Conservation (phyloP, 768 basidiomycete genomes). For the Xerocomellus intermedius region DNA sequence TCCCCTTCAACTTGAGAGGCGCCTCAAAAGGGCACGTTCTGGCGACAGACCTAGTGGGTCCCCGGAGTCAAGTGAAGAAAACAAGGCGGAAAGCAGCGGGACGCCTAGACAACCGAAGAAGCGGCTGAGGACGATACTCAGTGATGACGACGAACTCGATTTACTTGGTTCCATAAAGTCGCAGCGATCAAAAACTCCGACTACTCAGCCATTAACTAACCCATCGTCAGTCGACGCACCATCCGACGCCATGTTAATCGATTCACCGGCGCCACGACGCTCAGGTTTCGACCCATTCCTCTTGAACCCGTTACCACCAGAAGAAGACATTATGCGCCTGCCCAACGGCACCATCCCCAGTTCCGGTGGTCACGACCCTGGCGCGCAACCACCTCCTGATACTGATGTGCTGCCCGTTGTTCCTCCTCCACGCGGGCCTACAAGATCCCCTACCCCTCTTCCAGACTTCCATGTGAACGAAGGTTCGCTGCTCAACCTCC, state of each 20-base stretch:
- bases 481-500: constrained; percentile 47
- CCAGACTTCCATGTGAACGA: constrained; percentile 76
- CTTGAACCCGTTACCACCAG: constrained; percentile 49
- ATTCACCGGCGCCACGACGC: constrained; percentile 32
- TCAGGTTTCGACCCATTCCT: constrained; percentile 51
- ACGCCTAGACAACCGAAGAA: constrained; percentile 48
- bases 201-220: not conserved
- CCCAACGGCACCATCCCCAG: no score
- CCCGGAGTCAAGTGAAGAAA: constrained; percentile 49
- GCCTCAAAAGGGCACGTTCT: constrained; percentile 68
- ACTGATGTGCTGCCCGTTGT: constrained; percentile 21
- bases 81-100: constrained; percentile 38
- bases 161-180: constrained; percentile 29
- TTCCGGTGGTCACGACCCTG: not conserved
- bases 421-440: constrained; percentile 39
- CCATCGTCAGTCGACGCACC: not conserved
- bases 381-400: constrained; percentile 8
- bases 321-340: constrained; percentile 13
- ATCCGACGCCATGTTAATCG: constrained; percentile 38
- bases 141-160: constrained; percentile 50
- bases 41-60: constrained; percentile 51
- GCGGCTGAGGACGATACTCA: constrained; percentile 44
- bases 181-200: constrained; percentile 33
- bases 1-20: constrained; percentile 69
- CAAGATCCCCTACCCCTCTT: constrained; percentile 64